Evolutionary conservation across 1,139 yeast species (phyloP).

Genomic region (Wickerhamiella pararugosa): DNA sequence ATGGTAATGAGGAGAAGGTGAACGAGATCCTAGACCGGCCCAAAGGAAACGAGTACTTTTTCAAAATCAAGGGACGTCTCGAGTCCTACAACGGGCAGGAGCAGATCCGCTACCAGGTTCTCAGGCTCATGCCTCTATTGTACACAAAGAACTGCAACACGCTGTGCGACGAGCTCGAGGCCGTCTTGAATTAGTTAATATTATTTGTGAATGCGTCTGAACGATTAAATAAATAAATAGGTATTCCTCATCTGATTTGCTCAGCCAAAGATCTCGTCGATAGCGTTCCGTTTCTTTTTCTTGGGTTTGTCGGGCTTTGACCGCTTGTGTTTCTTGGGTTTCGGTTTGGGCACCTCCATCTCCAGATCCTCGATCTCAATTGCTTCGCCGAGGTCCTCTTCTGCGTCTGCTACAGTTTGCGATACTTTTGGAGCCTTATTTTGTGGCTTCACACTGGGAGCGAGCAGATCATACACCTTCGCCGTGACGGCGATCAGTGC

Average conservation of each 20-base stretch:
- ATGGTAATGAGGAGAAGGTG: slow-evolving; percentile 33
- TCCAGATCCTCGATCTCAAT: background rate
- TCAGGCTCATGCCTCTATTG: background rate
- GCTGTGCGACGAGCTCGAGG: too few species aligned
- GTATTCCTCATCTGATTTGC: too few species aligned
- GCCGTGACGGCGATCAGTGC: slow-evolving; percentile 47
- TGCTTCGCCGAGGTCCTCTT: slow-evolving; percentile 9
- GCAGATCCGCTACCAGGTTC: slow-evolving; percentile 45
- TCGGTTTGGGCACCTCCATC: slow-evolving; percentile 2
- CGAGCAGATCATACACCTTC: slow-evolving; percentile 28
- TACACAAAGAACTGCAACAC: background rate
- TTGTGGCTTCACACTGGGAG: slow-evolving; percentile 20
- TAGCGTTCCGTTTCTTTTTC: slow-evolving; percentile 18
- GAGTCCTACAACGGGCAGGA: slow-evolving; percentile 71
- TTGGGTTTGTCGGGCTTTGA: slow-evolving; percentile 11
- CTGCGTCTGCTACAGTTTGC: slow-evolving; percentile 1
- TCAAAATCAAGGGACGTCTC: slow-evolving; percentile 68
- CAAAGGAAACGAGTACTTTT: slow-evolving; percentile 52
- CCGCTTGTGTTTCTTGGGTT: background rate
- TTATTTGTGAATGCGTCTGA: too few species aligned
- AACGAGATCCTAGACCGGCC: slow-evolving; percentile 36
- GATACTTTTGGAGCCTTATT: slow-evolving; percentile 8
- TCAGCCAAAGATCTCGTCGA: slow-evolving; percentile 24
- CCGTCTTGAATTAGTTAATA: too few species aligned
- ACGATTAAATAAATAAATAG: too few species aligned